Base-by-base conservation (phyloP, 208 protist genomes). In the Trypanosoma rangeli region DNA sequence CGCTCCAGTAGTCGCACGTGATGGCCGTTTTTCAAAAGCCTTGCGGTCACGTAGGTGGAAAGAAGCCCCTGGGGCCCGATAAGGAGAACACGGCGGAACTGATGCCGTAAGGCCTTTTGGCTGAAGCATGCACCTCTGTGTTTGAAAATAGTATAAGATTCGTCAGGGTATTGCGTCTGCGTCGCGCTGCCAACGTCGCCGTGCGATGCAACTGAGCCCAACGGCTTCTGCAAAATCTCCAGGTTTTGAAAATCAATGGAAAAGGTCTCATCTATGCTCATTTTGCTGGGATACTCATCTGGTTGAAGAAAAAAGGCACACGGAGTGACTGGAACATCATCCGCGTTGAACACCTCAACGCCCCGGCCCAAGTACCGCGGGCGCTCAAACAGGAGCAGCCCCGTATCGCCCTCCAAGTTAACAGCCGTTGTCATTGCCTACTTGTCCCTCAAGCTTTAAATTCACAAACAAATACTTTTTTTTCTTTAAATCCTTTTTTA, bases 281-380 rank as follows among this genome's bases (percentile, higher is more conserved):
- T 24, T 29, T 70, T 70, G 39, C 55, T 70, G 1, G 68, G 68
- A 52, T 55, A 68, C 20, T 64, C 68, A 24, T 73, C 58, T 46
- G 68, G 68, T 59, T 66, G 52, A 55, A 65, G 0, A 60, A 59
- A 53, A 28, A 22, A 42, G 39, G 42, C 61, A 44, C 13, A 49
- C n/a, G 68, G 68, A 16, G 68, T 73, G 20, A 73, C 37, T 20
- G 68, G 68, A 5, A 62, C 48, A 53, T 65, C 44, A 20, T 73
- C 59, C 3, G 53, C n/a, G 39, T 73, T 66, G 42, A 65, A 73
- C 12, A 73, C 68, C 33, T 73, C 68, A 24, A 73, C 56, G 15
- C 68, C 68, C 15, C 57, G 68, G 13, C 60, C 68, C 31, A 73
- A 37, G 37, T 46, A 39, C 50, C 68, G 26, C 18, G 68, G 58